These are phyloP conservation scores for Neofusicoccum sp. DNA, from an alignment of 2,329 filamentous ascomycete genomes.

Conservation along the genomic window DNA sequence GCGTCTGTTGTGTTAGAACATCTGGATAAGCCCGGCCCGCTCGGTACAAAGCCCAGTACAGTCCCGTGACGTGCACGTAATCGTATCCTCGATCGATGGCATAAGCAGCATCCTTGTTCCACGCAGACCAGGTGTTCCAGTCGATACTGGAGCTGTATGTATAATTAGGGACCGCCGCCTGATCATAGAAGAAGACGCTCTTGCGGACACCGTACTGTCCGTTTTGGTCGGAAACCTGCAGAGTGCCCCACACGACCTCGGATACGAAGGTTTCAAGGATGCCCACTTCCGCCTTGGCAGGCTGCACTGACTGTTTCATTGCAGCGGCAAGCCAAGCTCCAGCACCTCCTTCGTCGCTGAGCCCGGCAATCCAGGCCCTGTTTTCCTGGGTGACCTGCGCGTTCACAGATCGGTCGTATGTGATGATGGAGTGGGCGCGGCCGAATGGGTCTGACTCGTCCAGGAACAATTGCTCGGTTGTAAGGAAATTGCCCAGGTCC, in stretches of 20 bases:
- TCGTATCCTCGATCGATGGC: slow-evolving; percentile 55
- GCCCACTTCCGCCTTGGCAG: slow-evolving; percentile 48
- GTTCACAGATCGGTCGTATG: slow-evolving; percentile 48
- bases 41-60: slow-evolving; percentile 60
- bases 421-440: slow-evolving; percentile 56
- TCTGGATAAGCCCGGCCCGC: slow-evolving; percentile 51
- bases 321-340: slow-evolving; percentile 56
- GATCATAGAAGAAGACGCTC: slow-evolving; percentile 59
- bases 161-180: slow-evolving; percentile 40
- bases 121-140: slow-evolving; percentile 54
- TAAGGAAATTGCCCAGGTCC: slow-evolving; percentile 54
- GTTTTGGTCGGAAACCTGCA: slow-evolving; percentile 44
- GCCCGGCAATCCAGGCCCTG: slow-evolving; percentile 58
- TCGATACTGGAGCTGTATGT: slow-evolving; percentile 45
- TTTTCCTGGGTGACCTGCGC: slow-evolving; percentile 44
- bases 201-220: slow-evolving; percentile 51
- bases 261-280: slow-evolving; percentile 57
- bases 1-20: slow-evolving; percentile 42
- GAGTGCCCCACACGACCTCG: slow-evolving; percentile 49
- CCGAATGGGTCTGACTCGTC: slow-evolving; percentile 54
- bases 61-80: slow-evolving; percentile 57
- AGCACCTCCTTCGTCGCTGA: slow-evolving; percentile 60
- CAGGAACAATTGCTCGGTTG: slow-evolving; percentile 53
- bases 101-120: slow-evolving; percentile 49
- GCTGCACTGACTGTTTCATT: slow-evolving; percentile 56